Base-by-base conservation (phyloP, 148 eudicot species). In the Vaccinium macrocarpon region DNA sequence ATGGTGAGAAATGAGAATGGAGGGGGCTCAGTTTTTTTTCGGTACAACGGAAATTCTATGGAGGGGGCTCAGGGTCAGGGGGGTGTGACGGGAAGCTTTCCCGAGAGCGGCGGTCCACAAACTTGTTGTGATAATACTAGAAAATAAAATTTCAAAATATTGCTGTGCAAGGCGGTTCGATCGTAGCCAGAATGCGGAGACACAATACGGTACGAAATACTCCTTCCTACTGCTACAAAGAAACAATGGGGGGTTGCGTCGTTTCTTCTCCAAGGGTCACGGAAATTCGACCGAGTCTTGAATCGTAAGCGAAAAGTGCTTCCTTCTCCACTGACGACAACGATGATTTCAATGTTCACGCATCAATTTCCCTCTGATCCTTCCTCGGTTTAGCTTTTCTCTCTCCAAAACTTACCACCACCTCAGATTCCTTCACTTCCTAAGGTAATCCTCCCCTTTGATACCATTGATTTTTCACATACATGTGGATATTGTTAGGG, bases 251-350 rank as follows among this genome's bases (percentile, higher is more conserved):
- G 16, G 42, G 73, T 29, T 11, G 38, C 19, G 38, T 53, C 18
- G 23, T 49, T 42, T 29, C 82, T 70, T 59, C 76, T 85, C 89
- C 86, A 68, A 79, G 83, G 84, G 84, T 83, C 85, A 83, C 84
- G 90, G 88, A 87, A 70, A 62, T 2, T 0, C 70, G 53, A 64
- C 10, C 29, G n/a, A 25, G 74, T 81, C 74, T 38, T 42, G 23
- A 48, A 83, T 80, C 66, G n/a, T 10, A 21, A 82, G 62, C 82
- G 77, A 72, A 53, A 10, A 77, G 84, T 29, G 55, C 79, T 35
- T 68, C 57, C 79, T 35, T 76, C 68, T 48, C 66, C 57, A 48
- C 29, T 9, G 46, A 14, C 8, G 52, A 29, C 32, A 27, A 57
- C 27, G 66, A 79, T 1, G 52, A 38, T 61, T 52, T 18, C 52